Percentiles rank a stretch among this genome's conserved stretches.
phyloP scores from a whole-genome alignment of 129 eudicot genomes.

The Calendula officinalis region DNA sequence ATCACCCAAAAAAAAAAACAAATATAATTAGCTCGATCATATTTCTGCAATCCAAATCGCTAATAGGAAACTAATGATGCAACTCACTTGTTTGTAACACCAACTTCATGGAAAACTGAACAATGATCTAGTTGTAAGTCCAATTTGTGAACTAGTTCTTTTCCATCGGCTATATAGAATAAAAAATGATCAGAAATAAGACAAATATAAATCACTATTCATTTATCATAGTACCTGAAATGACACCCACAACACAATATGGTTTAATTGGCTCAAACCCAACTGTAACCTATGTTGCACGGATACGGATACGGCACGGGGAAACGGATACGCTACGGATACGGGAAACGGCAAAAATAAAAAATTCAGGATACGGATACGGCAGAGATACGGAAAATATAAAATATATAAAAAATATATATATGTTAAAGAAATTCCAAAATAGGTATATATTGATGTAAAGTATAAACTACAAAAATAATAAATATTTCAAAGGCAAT shows the following conservation, averaged over 20 bases:
- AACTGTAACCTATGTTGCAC: slow-evolving; percentile 14
- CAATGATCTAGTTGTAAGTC: slow-evolving; percentile 30
- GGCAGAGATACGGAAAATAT: no score
- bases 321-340: no score
- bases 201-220: background rate
- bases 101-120: slow-evolving; percentile 24
- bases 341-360: no score
- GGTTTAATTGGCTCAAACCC: slow-evolving; percentile 33
- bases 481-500: no score
- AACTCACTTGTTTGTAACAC: slow-evolving; percentile 37
- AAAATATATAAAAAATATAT: no score
- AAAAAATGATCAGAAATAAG: background rate
- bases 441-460: no score
- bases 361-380: no score
- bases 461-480: no score
- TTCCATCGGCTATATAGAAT: slow-evolving; percentile 30
- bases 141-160: slow-evolving; percentile 26
- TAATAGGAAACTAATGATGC: no score
- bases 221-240: slow-evolving; percentile 32
- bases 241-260: slow-evolving; percentile 29
- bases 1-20: background rate
- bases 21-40: background rate
- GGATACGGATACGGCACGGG: no score
- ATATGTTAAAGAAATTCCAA: no score
- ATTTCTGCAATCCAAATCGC: background rate